Evolutionary conservation across 257 asterid species (phyloP), one percentile per base, ranked within the genome.

Genomic region (Vinca minor): DNA sequence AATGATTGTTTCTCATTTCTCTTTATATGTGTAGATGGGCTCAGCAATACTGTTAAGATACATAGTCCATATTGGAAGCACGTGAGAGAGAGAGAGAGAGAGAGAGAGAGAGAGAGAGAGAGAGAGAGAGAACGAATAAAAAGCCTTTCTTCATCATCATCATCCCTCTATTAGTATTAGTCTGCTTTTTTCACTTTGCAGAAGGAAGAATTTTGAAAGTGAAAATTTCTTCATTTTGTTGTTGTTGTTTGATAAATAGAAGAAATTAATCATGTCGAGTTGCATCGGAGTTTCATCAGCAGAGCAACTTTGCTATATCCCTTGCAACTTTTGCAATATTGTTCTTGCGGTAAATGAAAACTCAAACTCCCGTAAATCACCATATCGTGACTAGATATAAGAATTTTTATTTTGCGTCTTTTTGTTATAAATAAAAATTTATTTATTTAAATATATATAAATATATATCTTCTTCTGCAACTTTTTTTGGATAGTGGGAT

Each of bases 341-440:
- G 91, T 89, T 76, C 96, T 89, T 67, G 96, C 94, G 96, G 96
- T 89, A 86, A 55, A 26, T 25, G n/a, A n/a, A n/a, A n/a, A n/a
- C n/a, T n/a, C 61, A 41, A 20, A 34, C 38, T 1, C n/a, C n/a
- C n/a, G n/a, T n/a, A n/a, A n/a, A n/a, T n/a, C n/a, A n/a, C n/a
- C n/a, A n/a, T n/a, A n/a, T n/a, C n/a, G n/a, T n/a, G n/a, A n/a
- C n/a, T n/a, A n/a, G n/a, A n/a, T n/a, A n/a, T n/a, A n/a, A n/a
- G n/a, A n/a, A n/a, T n/a, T n/a, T n/a, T n/a, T n/a, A n/a, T n/a
- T n/a, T n/a, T n/a, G n/a, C n/a, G n/a, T n/a, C n/a, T n/a, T n/a
- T n/a, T n/a, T n/a, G n/a, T n/a, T n/a, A n/a, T n/a, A n/a, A n/a
- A n/a, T n/a, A n/a, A n/a, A n/a, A n/a, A n/a, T n/a, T n/a, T n/a